Conservation (phyloP, 2,329 filamentous ascomycete species). For the Microthyrium microscopicum region DNA sequence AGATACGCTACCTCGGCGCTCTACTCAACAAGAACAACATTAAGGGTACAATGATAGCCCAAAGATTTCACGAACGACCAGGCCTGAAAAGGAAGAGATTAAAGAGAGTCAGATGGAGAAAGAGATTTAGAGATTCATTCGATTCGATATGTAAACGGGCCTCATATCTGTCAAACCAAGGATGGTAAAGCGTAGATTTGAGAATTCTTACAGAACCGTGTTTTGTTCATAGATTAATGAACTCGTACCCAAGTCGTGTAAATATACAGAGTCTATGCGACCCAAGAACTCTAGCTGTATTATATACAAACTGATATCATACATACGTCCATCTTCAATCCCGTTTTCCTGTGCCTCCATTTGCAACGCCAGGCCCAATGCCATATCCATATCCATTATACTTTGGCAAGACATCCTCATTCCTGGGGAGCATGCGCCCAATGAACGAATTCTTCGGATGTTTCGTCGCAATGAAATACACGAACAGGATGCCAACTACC, state of each 20-base stretch:
- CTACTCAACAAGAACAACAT: constrained; percentile 40
- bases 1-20: constrained; percentile 14
- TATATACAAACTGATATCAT: too few species aligned
- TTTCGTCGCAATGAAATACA: constrained; percentile 37
- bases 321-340: constrained; percentile 26
- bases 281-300: too few species aligned
- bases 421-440: constrained; percentile 27
- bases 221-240: not conserved
- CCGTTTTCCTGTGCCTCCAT: constrained; percentile 18
- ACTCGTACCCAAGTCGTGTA: not conserved
- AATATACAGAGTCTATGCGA: not conserved
- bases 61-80: constrained; percentile 58
- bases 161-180: not conserved
- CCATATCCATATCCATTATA: constrained; percentile 19
- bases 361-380: constrained; percentile 14
- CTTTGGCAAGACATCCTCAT: constrained; percentile 16
- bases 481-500: constrained; percentile 34
- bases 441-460: constrained; percentile 33
- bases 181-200: not conserved
- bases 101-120: constrained; percentile 49
- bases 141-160: too few species aligned
- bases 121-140: constrained; percentile 7
- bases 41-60: constrained; percentile 34
- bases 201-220: not conserved
- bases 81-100: constrained; percentile 66